A percentile compares a stretch with the other conserved stretches of the same genome.
These are phyloP conservation scores for Melocanna baccifera DNA, from an alignment of 176 grass and related monocot species.

Conservation along the genomic window DNA sequence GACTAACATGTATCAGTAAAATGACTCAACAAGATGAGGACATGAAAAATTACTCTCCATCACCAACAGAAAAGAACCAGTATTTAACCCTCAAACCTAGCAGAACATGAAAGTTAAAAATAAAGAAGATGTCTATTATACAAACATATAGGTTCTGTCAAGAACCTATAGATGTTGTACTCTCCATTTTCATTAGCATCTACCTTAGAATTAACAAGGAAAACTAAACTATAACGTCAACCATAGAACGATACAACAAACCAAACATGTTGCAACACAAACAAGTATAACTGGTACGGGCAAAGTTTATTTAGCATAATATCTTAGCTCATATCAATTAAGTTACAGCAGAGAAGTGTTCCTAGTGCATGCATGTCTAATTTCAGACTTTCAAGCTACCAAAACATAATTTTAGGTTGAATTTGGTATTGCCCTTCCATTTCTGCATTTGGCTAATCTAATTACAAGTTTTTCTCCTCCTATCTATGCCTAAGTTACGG, in stretches of 20 bases:
- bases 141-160: neutral
- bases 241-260: neutral
- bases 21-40: neutral
- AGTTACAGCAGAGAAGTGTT: neutral
- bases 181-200: neutral
- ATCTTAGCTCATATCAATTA: neutral
- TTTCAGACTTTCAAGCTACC: neutral
- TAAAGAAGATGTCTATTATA: neutral
- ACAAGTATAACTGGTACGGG: neutral
- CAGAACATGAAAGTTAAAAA: neutral
- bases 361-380: neutral
- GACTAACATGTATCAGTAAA: neutral
- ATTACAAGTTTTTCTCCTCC: neutral
- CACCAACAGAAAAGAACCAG: neutral
- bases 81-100: neutral
- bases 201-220: neutral
- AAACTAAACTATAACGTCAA: neutral
- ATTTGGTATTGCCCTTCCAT: neutral
- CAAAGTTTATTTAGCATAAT: neutral
- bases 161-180: neutral
- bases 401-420: neutral
- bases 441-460: neutral
- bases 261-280: neutral
- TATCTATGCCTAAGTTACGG: neutral
- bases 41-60: neutral